Conservation (phyloP, 2,329 filamentous ascomycete species). For the Sporothrix inflata region DNA sequence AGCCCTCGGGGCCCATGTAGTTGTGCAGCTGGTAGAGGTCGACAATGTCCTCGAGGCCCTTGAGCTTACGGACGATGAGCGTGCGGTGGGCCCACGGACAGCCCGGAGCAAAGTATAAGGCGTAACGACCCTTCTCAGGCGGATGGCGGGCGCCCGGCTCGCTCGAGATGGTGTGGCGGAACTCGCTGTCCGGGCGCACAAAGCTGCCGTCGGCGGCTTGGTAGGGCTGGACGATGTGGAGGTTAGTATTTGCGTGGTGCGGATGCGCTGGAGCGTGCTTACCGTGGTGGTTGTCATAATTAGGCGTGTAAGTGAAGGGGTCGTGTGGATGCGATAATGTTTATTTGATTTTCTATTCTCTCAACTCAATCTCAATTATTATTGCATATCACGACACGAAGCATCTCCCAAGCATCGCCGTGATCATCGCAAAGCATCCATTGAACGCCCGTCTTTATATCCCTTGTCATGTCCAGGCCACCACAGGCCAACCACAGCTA, state of each 20-base stretch:
- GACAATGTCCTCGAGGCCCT: constrained; percentile 72
- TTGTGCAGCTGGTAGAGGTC: constrained; percentile 70
- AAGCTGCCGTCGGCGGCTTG: constrained; percentile 49
- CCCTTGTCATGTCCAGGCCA: neutral
- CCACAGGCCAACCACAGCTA: too few relatives aligned
- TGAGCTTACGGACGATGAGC: constrained; percentile 71
- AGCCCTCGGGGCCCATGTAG: constrained; percentile 62
- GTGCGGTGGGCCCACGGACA: constrained; percentile 76
- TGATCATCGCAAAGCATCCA: neutral
- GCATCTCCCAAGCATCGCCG: too few relatives aligned
- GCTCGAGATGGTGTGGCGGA: constrained; percentile 59
- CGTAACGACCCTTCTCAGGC: constrained; percentile 63
- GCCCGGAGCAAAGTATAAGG: constrained; percentile 61
- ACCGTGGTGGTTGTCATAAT: neutral
- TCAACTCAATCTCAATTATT: too few relatives aligned
- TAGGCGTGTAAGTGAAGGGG: neutral
- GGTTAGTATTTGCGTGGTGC: neutral
- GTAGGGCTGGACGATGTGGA: neutral
- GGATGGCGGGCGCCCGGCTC: constrained; percentile 57
- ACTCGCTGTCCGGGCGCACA: constrained; percentile 55
- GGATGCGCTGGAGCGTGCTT: neutral
- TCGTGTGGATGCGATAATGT: too few relatives aligned
- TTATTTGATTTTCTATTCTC: too few relatives aligned
- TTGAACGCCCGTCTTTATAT: neutral
- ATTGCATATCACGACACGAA: too few relatives aligned